Conservation (phyloP, 495 filamentous ascomycete species). For the Xylaria venustula region DNA sequence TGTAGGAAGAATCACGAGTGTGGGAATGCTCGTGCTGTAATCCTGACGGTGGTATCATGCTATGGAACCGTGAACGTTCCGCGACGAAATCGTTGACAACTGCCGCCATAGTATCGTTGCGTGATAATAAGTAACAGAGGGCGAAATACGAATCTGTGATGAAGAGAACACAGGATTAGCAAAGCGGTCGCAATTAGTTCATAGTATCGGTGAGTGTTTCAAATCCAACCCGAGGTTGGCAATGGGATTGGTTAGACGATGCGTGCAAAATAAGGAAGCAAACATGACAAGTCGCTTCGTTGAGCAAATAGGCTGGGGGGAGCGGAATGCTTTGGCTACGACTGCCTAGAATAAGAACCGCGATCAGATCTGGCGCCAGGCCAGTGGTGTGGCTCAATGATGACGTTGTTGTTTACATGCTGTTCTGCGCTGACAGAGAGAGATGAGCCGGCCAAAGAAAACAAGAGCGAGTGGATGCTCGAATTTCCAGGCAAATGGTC, state of each 20-base stretch:
- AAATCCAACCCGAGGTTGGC: neutral
- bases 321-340: too few species aligned
- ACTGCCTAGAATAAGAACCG: constrained; percentile 2
- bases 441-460: neutral
- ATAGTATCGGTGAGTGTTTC: neutral
- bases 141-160: neutral
- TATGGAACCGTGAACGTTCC: constrained; percentile 46
- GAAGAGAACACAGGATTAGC: neutral
- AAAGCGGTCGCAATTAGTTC: neutral
- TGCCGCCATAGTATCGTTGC: constrained; percentile 45
- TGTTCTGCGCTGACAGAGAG: neutral
- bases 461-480: neutral
- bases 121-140: neutral
- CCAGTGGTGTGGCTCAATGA: neutral
- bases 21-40: constrained; percentile 31
- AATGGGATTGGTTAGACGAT: neutral
- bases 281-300: neutral
- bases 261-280: neutral
- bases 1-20: constrained; percentile 43
- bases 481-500: neutral
- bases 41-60: constrained; percentile 39
- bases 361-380: neutral
- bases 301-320: neutral
- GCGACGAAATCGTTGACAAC: constrained; percentile 48
- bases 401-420: neutral